These are phyloP conservation scores for Euryodendron excelsum DNA, from an alignment of 148 eudicot species.

Conservation along the genomic window DNA sequence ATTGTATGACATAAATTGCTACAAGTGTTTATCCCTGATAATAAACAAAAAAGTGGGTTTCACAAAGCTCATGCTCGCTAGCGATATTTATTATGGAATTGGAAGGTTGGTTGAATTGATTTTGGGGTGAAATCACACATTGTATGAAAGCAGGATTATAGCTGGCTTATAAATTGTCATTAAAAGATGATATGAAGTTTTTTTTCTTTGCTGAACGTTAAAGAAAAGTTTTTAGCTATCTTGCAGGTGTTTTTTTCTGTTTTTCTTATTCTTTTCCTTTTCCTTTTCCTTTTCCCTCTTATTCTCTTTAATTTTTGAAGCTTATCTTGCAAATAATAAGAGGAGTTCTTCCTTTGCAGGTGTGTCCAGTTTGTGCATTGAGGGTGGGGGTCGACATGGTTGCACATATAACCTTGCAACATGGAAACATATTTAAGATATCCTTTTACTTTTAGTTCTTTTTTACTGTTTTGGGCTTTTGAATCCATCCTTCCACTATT, in stretches of 20 bases:
- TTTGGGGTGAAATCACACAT: background rate
- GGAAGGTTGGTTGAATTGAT: background rate
- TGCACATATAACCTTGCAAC: constrained; percentile 92
- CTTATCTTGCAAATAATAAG: background rate
- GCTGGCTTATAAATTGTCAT: background rate
- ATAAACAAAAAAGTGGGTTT: background rate
- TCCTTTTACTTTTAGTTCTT: constrained; percentile 51
- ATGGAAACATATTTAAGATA: constrained; percentile 90
- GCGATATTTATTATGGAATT: background rate
- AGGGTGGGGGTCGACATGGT: constrained; percentile 96
- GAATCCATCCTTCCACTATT: background rate
- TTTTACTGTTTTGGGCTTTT: background rate
- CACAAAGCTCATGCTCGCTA: background rate
- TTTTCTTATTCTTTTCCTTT: background rate
- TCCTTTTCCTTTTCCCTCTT: background rate
- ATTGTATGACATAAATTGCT: background rate
- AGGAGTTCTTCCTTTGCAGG: constrained; percentile 46
- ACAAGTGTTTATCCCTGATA: background rate
- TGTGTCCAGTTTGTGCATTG: constrained; percentile 89
- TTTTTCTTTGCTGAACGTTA: background rate
- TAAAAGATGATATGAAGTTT: background rate
- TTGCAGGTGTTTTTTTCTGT: background rate
- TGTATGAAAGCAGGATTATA: background rate
- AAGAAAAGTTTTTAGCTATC: background rate
- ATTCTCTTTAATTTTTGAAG: background rate